These are phyloP conservation scores for Protostelium mycophagum DNA, from an alignment of 78 protist species.

Conservation along the genomic window DNA sequence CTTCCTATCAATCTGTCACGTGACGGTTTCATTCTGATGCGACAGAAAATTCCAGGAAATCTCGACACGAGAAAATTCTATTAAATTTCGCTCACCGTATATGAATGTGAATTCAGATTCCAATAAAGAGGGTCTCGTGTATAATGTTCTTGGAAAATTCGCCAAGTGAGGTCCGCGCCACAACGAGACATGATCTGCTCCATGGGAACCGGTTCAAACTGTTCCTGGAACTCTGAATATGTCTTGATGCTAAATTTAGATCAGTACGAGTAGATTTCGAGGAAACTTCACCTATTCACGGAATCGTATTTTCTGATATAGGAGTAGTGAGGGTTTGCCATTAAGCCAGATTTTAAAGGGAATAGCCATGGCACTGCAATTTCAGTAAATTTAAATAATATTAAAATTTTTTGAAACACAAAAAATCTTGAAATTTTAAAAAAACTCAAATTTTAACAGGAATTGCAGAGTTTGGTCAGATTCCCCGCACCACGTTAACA, in stretches of 20 bases:
- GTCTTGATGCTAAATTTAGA: neutral
- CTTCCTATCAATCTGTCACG: neutral
- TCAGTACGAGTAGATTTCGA: too few relatives aligned
- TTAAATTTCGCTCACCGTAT: neutral
- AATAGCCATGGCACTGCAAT: neutral
- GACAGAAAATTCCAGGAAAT: too few relatives aligned
- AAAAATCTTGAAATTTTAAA: too few relatives aligned
- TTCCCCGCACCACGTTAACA: too few relatives aligned
- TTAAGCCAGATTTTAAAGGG: neutral
- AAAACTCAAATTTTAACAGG: too few relatives aligned
- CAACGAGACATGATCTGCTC: neutral
- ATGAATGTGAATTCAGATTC: neutral
- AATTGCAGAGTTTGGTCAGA: too few relatives aligned
- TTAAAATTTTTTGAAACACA: too few relatives aligned
- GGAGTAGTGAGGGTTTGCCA: neutral
- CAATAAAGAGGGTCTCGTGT: neutral
- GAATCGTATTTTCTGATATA: neutral
- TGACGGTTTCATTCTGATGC: too few relatives aligned
- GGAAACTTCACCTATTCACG: too few relatives aligned
- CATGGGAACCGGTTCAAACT: neutral
- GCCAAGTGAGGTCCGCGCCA: neutral
- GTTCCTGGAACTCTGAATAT: neutral
- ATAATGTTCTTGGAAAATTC: neutral
- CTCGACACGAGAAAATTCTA: neutral
- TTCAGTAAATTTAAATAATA: too few relatives aligned